These are phyloP conservation scores for Cokeromyces recurvatus DNA, from an alignment of 371 early-diverging fungal species.

Conservation along the genomic window DNA sequence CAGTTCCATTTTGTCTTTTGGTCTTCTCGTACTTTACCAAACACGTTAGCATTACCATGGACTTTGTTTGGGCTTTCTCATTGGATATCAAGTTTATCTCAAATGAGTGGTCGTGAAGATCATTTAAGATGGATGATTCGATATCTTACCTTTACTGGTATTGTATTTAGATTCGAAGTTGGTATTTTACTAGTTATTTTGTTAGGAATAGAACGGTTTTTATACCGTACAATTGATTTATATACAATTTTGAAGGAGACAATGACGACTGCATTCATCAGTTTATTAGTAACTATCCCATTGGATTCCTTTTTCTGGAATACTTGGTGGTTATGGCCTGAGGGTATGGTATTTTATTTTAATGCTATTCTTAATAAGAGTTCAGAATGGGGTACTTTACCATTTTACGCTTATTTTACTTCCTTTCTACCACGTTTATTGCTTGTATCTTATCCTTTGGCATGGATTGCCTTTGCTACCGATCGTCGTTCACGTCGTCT, in stretches of 20 bases:
- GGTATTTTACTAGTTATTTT: constrained; percentile 49
- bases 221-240: too few relatives aligned
- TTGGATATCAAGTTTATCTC: constrained; percentile 30
- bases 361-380: constrained; percentile 79
- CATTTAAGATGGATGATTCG: constrained; percentile 48
- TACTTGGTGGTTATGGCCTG: constrained; percentile 74
- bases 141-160: constrained; percentile 54
- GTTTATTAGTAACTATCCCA: constrained; percentile 49
- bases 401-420: constrained; percentile 73
- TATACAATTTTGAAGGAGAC: constrained; percentile 10
- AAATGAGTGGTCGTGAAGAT: constrained; percentile 9
- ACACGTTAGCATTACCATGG: constrained; percentile 77
- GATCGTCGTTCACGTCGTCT: constrained; percentile 49
- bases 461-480: constrained; percentile 34
- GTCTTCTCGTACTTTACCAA: constrained; percentile 83
- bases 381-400: constrained; percentile 79
- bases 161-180: constrained; percentile 85
- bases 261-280: constrained; percentile 28
- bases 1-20: constrained; percentile 91
- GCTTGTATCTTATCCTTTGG: constrained; percentile 65
- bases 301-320: constrained; percentile 89
- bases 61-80: constrained; percentile 40
- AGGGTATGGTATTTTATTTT: constrained; percentile 79
- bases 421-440: constrained; percentile 73
- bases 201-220: constrained; percentile 24